Evolutionary conservation across 2,329 filamentous ascomycete genomes (phyloP).

Genomic region (Aspergillus spinulosporus): DNA sequence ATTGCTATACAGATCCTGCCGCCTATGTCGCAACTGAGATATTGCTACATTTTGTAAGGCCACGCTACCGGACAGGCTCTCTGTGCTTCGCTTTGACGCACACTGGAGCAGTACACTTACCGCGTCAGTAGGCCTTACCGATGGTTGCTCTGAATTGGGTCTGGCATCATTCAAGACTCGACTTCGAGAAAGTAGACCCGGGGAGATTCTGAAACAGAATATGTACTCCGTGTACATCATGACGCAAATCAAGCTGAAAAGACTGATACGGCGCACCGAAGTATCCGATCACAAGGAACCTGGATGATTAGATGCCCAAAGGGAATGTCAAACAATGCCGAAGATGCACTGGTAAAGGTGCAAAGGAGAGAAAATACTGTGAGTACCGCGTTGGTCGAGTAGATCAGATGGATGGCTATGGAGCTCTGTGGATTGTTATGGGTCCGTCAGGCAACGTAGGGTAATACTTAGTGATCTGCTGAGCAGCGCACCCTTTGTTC

Average conservation of each 20-base stretch:
- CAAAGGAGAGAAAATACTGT: slow-evolving; percentile 28
- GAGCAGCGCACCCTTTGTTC: slow-evolving; percentile 24
- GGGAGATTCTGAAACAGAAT: no score
- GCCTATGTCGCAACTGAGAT: neutral
- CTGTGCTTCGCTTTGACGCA: no score
- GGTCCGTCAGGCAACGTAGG: neutral
- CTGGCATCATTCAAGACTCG: no score
- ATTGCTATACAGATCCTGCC: neutral
- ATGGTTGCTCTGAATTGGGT: no score
- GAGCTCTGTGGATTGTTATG: slow-evolving; percentile 22
- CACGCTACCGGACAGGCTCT: no score
- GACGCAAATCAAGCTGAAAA: no score
- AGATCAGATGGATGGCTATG: slow-evolving; percentile 26
- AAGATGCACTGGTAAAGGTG: slow-evolving; percentile 35
- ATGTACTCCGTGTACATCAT: no score
- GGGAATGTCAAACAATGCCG: slow-evolving; percentile 26
- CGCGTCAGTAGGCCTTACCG: no score
- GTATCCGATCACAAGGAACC: slow-evolving; percentile 21
- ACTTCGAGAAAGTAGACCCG: no score
- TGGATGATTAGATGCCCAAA: slow-evolving; percentile 23
- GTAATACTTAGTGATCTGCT: neutral
- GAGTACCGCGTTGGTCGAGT: slow-evolving; percentile 27
- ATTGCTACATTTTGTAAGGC: neutral
- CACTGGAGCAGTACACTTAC: no score
- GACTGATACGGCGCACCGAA: slow-evolving; percentile 9